Evolutionary conservation across 257 asterid species (phyloP).

Genomic region (Galeopsis tetrahit): DNA sequence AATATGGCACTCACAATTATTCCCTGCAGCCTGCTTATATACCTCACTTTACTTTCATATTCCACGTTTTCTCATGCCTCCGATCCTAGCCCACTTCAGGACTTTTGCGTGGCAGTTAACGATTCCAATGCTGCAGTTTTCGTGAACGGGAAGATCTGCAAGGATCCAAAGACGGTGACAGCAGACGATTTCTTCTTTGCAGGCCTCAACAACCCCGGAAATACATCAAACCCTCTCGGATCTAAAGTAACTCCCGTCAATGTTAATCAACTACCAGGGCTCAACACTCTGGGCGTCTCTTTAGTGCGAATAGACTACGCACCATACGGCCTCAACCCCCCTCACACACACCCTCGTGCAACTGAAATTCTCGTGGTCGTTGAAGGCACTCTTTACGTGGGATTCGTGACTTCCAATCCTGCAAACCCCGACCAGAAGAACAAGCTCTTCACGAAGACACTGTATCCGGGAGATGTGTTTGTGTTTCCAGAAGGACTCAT

Average conservation of each 20-base stretch:
- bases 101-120: not conserved
- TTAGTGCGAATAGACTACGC: not conserved
- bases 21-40: not conserved
- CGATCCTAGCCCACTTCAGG: not conserved
- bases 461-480: too few species aligned
- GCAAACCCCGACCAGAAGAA: too few species aligned
- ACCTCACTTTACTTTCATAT: too few species aligned
- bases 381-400: not conserved
- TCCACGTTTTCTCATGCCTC: too few species aligned
- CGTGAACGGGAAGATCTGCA: not conserved
- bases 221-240: not conserved
- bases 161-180: not conserved
- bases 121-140: not conserved
- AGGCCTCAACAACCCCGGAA: not conserved
- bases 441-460: too few species aligned
- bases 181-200: not conserved
- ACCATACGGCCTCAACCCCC: slow-evolving; percentile 1
- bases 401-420: not conserved
- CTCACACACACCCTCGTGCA: not conserved
- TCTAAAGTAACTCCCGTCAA: not conserved
- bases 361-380: not conserved
- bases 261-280: not conserved
- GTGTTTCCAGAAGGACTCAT: too few species aligned
- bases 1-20: too few species aligned
- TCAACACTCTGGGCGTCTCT: slow-evolving; percentile 26